A percentile compares a stretch with the other conserved stretches of the same genome.
phyloP scores from a whole-genome alignment of 116 monocot genomes.

The Dioscorea cayenensis region DNA sequence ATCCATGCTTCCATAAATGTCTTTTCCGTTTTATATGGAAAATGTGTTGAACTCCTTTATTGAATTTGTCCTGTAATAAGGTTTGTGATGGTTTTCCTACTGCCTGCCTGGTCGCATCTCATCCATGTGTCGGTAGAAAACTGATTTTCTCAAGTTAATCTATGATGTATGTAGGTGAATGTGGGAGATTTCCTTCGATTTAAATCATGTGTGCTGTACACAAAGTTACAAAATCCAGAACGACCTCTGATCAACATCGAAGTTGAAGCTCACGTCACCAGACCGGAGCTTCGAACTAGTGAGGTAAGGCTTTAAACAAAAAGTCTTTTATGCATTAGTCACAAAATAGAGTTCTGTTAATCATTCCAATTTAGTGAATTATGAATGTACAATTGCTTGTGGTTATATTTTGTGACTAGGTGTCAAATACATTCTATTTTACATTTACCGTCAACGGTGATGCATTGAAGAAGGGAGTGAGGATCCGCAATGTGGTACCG shows the following conservation, averaged over 20 bases:
- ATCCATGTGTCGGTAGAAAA: background rate
- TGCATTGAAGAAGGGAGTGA: constrained; percentile 52
- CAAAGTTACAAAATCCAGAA: constrained; percentile 65
- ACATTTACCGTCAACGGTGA: constrained; percentile 67
- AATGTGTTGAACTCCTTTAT: background rate
- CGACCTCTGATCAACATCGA: constrained; percentile 85
- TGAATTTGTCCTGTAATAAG: background rate
- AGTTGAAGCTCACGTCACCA: constrained; percentile 91
- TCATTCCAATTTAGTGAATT: background rate
- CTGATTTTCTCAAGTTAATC: background rate
- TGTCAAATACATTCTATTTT: constrained; percentile 94
- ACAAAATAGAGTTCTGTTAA: background rate
- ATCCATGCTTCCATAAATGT: background rate
- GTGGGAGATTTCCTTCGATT: constrained; percentile 92
- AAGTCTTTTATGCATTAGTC: background rate
- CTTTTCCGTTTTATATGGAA: background rate
- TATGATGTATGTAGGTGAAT: constrained; percentile 51
- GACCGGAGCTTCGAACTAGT: constrained; percentile 87
- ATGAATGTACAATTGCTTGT: background rate
- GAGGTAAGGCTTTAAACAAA: constrained; percentile 32
- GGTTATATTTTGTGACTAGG: constrained; percentile 20
- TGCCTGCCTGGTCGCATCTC: too few relatives aligned
- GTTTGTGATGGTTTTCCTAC: background rate
- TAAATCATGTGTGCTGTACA: constrained; percentile 92
- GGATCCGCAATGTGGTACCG: constrained; percentile 83